Base-by-base conservation (phyloP, 768 basidiomycete genomes). In the Boletus sp. region DNA sequence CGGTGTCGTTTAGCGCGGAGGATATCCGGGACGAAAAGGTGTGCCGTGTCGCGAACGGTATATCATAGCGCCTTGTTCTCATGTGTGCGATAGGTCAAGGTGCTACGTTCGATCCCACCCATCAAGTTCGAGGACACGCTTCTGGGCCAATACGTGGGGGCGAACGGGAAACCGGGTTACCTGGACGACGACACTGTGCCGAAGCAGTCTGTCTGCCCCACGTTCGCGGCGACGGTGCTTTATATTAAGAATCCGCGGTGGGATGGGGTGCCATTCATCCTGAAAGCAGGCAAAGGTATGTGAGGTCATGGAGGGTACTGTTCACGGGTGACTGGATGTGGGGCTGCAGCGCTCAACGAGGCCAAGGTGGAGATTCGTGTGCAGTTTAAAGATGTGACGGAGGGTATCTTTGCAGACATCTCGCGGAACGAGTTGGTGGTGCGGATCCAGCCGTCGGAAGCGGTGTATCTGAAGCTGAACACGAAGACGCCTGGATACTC, bases 11-110 rank as follows among this genome's bases (percentile, higher is more conserved):
- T 74, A 82, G 92, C 13, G 85, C 95, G 34, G 95, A 99, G 73
- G 96, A 98, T 69, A 93, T 99, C 66, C 92, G 96, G 50, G 93
- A 98, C 68, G 97, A 99, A 75, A 99, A 99, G 88, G 95, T 90
- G 64, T 66, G 45, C 37, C 51, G 55, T 57, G 35, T 50, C 35
- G 49, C 23, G 32, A 30, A 46, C 30, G 46, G 50, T 46, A 45
- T 54, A 44, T 51, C 47, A 43, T 54, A 44, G 21, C 0, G 9
- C 29, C 27, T 29, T 29, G 29, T 62, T 59, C 60, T 71, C 61
- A 56, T 39, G 52, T 39, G 51, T 27, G 47, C 21, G 45, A 54
- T 51, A 96, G 93, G 96, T 98, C 72, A 99, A 99, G 79, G 93
- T 98, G 25, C 81, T 99, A 47, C 88, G 95, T 34, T 81, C 83